Evolutionary conservation across 1,139 yeast genomes (phyloP).

Genomic region (Geotrichum cucujoidarum): DNA sequence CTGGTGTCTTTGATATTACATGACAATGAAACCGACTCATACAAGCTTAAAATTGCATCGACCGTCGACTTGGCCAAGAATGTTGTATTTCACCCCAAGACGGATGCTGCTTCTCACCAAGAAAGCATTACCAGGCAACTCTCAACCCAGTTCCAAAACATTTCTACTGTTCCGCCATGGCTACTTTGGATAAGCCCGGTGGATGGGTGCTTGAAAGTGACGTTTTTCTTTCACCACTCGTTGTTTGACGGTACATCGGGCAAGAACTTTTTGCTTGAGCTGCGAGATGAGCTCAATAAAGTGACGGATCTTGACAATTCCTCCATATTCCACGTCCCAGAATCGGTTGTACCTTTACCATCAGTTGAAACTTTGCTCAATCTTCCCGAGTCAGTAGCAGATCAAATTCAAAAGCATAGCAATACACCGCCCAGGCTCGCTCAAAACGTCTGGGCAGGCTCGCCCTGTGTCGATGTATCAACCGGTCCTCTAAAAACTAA

Average conservation of each 20-base stretch:
- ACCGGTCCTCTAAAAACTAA: slow-evolving; percentile 3
- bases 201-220: not conserved
- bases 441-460: not conserved
- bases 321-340: not conserved
- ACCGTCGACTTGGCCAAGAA: slow-evolving; percentile 4
- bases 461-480: not conserved
- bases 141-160: slow-evolving; percentile 3
- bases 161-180: slow-evolving; percentile 12
- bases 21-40: not conserved
- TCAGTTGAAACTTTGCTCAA: slow-evolving; percentile 11
- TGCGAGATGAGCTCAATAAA: slow-evolving; percentile 3
- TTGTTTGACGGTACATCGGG: slow-evolving; percentile 12
- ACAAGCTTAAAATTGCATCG: not conserved
- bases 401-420: no score
- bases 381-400: not conserved
- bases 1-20: slow-evolving; percentile 4
- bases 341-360: not conserved
- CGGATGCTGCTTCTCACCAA: not conserved
- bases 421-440: no score
- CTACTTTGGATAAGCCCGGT: slow-evolving; percentile 14
- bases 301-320: not conserved
- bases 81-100: not conserved
- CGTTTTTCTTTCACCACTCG: slow-evolving; percentile 16
- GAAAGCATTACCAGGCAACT: not conserved
- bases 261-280: slow-evolving; percentile 1